These are phyloP conservation scores for Excoecaria cochinchinensis DNA, from an alignment of 345 rosid genomes.

Conservation along the genomic window DNA sequence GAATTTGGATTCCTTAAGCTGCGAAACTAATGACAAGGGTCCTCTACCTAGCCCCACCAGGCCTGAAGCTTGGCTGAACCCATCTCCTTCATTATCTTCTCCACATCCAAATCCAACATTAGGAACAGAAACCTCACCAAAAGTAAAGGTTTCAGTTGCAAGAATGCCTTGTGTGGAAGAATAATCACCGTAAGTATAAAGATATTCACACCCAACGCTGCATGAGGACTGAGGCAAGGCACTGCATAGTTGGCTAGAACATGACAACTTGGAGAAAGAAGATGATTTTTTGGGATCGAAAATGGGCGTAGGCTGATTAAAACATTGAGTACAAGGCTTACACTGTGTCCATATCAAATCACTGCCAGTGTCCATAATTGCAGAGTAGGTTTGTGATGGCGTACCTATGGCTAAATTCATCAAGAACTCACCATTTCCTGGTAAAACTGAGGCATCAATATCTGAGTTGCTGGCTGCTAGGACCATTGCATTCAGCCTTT, in stretches of 20 bases:
- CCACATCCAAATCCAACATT: conserved; percentile 86
- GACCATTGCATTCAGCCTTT: conserved; percentile 49
- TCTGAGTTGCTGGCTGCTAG: conserved; percentile 32
- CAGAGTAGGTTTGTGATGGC: conserved; percentile 53
- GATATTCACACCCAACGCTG: conserved; percentile 53
- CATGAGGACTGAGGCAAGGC: conserved; percentile 56
- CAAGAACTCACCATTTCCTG: conserved; percentile 83
- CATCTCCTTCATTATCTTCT: conserved; percentile 69
- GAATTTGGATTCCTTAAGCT: conserved; percentile 67
- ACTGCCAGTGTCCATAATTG: conserved; percentile 86
- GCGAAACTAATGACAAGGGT: conserved; percentile 74
- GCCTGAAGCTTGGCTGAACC: conserved; percentile 80
- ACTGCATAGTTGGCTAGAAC: conserved; percentile 56
- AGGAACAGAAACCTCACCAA: conserved; percentile 46
- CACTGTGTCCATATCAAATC: conserved; percentile 97
- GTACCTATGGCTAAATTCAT: conserved; percentile 72
- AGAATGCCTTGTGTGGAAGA: conserved; percentile 77
- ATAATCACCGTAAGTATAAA: conserved; percentile 80
- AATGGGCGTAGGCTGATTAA: conserved; percentile 64
- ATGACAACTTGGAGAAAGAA: conserved; percentile 51
- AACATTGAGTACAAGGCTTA: conserved; percentile 76
- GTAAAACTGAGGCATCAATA: conserved; percentile 46
- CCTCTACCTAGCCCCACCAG: conserved; percentile 91
- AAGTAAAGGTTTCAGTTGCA: conserved; percentile 68
- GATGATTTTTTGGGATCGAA: conserved; percentile 75